Conservation (phyloP, 2,329 filamentous ascomycete species). For the Ascochyta rabiei region DNA sequence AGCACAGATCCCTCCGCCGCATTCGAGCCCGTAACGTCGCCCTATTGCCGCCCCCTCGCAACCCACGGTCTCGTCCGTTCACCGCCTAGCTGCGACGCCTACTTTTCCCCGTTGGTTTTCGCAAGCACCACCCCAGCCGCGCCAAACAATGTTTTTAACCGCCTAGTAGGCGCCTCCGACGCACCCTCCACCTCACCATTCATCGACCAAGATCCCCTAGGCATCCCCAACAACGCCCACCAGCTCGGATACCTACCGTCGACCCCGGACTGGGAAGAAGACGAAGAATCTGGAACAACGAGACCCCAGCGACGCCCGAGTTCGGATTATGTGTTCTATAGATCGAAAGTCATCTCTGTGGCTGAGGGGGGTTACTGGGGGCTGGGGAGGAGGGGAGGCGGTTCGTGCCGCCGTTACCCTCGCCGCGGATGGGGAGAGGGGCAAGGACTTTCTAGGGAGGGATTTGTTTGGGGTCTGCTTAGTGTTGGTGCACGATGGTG, state of each 20-base stretch:
- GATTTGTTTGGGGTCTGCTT: too few species aligned
- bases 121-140: slow-evolving; percentile 19
- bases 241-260: slow-evolving; percentile 23
- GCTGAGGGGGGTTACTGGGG: slow-evolving; percentile 32
- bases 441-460: slow-evolving; percentile 13
- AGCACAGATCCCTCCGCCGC: neutral
- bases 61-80: slow-evolving; percentile 37
- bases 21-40: slow-evolving; percentile 3
- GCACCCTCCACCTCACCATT: slow-evolving; percentile 16
- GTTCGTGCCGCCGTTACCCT: slow-evolving; percentile 34
- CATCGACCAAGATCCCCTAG: slow-evolving; percentile 19
- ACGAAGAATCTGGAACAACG: slow-evolving; percentile 15
- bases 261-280: slow-evolving; percentile 8
- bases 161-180: slow-evolving; percentile 26
- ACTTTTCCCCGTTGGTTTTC: slow-evolving; percentile 26
- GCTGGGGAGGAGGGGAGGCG: slow-evolving; percentile 26
- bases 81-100: slow-evolving; percentile 26
- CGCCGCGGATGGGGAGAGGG: slow-evolving; percentile 16
- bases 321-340: slow-evolving; percentile 34
- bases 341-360: slow-evolving; percentile 37
- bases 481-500: too few species aligned
- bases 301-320: slow-evolving; percentile 24
- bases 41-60: slow-evolving; percentile 36
- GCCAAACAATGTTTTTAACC: slow-evolving; percentile 35
- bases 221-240: slow-evolving; percentile 23